A percentile compares a stretch with the other conserved stretches of the same genome.
phyloP scores from a whole-genome alignment of 1,284 basidiomycete species.

The Gomphus bonarii region DNA sequence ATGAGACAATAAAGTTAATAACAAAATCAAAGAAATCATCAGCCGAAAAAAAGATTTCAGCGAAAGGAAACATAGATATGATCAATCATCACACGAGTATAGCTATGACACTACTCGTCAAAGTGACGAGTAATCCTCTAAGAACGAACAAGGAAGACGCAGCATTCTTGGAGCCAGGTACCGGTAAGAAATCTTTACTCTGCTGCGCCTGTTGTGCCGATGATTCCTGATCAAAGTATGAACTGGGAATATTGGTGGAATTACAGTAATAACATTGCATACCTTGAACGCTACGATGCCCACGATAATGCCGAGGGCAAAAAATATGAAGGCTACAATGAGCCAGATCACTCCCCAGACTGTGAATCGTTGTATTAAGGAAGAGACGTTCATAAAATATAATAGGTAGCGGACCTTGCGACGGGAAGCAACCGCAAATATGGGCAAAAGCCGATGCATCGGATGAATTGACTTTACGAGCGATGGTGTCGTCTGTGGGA shows the following conservation, averaged over 20 bases:
- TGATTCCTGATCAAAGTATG: slow-evolving; percentile 35
- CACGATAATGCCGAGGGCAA: slow-evolving; percentile 72
- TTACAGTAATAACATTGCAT: slow-evolving; percentile 10
- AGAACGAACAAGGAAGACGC: neutral
- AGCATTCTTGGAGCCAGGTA: slow-evolving; percentile 41
- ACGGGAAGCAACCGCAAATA: slow-evolving; percentile 75
- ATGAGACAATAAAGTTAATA: neutral
- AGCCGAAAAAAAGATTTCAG: neutral
- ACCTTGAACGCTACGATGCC: slow-evolving; percentile 85
- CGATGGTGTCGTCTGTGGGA: slow-evolving; percentile 72
- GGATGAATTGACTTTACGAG: slow-evolving; percentile 83
- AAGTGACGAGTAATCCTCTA: neutral
- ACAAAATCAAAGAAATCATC: neutral
- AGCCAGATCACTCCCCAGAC: slow-evolving; percentile 92
- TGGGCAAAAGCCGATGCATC: slow-evolving; percentile 88
- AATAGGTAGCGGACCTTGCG: slow-evolving; percentile 36
- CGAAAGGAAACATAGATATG: neutral
- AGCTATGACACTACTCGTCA: neutral
- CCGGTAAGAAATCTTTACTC: slow-evolving; percentile 49
- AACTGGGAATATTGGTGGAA: neutral
- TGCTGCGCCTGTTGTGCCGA: slow-evolving; percentile 40
- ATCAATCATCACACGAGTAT: neutral
- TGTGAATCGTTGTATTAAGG: slow-evolving; percentile 19
- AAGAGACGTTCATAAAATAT: neutral
- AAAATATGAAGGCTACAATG: slow-evolving; percentile 71